Conservation (phyloP, 1,139 yeast genomes). For the Zygoascus sp. region DNA sequence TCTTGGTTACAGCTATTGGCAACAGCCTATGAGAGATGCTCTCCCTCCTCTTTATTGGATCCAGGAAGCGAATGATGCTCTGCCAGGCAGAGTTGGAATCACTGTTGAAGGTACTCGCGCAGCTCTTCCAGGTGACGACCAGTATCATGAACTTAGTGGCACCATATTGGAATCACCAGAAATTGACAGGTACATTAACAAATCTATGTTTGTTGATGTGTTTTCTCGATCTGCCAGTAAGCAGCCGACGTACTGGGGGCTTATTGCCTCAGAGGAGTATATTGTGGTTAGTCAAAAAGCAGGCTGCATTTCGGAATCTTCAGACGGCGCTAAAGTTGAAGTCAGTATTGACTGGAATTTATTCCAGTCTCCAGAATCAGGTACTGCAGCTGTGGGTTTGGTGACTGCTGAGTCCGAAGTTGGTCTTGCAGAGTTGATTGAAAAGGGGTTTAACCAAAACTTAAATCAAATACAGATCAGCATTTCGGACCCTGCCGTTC, state of each 20-base stretch:
- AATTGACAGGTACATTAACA: slow-evolving; percentile 16
- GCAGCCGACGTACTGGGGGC: slow-evolving; percentile 11
- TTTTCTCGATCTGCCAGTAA: slow-evolving; percentile 17
- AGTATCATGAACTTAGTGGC: slow-evolving; percentile 16
- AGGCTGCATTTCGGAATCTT: slow-evolving; percentile 16
- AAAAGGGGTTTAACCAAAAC: background rate
- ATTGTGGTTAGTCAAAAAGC: slow-evolving; percentile 13
- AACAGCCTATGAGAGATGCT: slow-evolving; percentile 21
- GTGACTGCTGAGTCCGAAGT: background rate
- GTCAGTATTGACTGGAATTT: slow-evolving; percentile 15
- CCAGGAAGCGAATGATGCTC: slow-evolving; percentile 14
- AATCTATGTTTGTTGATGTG: slow-evolving; percentile 17
- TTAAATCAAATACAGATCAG: background rate
- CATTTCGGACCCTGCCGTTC: slow-evolving; percentile 8
- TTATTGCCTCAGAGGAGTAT: slow-evolving; percentile 13
- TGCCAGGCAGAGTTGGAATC: slow-evolving; percentile 17
- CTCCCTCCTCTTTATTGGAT: slow-evolving; percentile 19
- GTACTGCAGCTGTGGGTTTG: background rate
- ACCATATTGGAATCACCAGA: slow-evolving; percentile 13
- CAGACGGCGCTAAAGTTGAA: slow-evolving; percentile 13
- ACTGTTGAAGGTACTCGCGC: slow-evolving; percentile 19
- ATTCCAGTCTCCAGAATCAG: background rate
- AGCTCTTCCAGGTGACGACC: slow-evolving; percentile 21
- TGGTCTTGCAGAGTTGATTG: background rate
- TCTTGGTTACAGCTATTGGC: slow-evolving; percentile 21